phyloP scores from a whole-genome alignment of 176 grass and related monocot species.

The Oryza coarctata region DNA sequence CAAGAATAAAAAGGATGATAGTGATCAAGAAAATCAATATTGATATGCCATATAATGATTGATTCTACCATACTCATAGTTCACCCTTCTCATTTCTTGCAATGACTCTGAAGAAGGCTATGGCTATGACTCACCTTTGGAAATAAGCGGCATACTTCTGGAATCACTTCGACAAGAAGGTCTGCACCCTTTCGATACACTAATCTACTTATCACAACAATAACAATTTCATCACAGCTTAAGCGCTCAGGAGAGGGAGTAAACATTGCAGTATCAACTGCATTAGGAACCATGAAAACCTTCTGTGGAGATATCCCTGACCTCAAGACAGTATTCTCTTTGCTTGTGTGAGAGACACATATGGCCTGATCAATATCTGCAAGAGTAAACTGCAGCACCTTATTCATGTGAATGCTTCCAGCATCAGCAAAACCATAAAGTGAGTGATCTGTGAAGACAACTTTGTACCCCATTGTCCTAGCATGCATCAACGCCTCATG shows the following conservation, averaged over 20 bases:
- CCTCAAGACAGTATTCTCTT: slow-evolving; percentile 92
- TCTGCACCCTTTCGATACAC: slow-evolving; percentile 94
- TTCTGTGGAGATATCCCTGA: slow-evolving; percentile 83
- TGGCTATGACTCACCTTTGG: slow-evolving; percentile 68
- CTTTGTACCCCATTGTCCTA: slow-evolving; percentile 94
- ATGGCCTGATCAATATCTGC: slow-evolving; percentile 94
- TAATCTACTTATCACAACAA: slow-evolving; percentile 91
- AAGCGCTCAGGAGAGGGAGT: slow-evolving; percentile 60
- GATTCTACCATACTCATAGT: background rate
- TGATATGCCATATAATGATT: background rate
- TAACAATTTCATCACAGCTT: slow-evolving; percentile 78
- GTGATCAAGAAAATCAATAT: slow-evolving; percentile 2
- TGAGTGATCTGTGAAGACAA: slow-evolving; percentile 94
- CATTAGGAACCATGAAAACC: slow-evolving; percentile 95
- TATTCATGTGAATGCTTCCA: slow-evolving; percentile 99
- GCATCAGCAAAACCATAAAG: slow-evolving; percentile 92
- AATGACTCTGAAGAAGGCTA: slow-evolving; percentile 4
- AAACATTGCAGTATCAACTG: slow-evolving; percentile 97
- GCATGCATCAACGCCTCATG: slow-evolving; percentile 91
- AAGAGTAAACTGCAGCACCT: slow-evolving; percentile 95
- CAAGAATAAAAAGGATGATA: slow-evolving; percentile 15
- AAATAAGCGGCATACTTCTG: slow-evolving; percentile 83
- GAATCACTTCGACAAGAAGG: slow-evolving; percentile 97
- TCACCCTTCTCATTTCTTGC: background rate
- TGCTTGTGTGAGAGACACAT: slow-evolving; percentile 95